A percentile compares a stretch with the other conserved stretches of the same genome.
Evolutionary conservation across 768 basidiomycete genomes (phyloP).

Genomic region (Pleurotus tuber-regium): DNA sequence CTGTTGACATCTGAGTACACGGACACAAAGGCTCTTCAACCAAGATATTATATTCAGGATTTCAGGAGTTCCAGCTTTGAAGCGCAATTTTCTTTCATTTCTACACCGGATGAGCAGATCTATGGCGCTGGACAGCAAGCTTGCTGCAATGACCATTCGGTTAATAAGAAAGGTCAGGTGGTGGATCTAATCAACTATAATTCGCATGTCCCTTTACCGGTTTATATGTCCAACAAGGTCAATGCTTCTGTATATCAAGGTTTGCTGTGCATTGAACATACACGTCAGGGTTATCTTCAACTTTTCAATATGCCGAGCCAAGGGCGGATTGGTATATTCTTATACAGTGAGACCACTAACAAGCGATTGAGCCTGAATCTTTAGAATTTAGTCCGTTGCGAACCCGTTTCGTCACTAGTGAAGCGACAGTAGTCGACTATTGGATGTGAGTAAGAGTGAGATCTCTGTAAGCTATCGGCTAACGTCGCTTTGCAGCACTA

Average conservation of each 20-base stretch:
- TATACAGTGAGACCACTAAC: not conserved
- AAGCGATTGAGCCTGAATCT: not conserved
- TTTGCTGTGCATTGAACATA: no score
- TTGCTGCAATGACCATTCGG: slow-evolving; percentile 33
- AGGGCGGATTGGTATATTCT: slow-evolving; percentile 27
- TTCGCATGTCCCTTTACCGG: slow-evolving; percentile 31
- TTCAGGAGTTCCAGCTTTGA: slow-evolving; percentile 28
- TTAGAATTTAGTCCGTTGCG: slow-evolving; percentile 30
- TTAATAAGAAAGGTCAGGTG: slow-evolving; percentile 38
- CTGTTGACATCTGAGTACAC: slow-evolving; percentile 28
- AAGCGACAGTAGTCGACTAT: slow-evolving; percentile 33
- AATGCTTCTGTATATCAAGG: no score
- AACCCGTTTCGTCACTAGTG: slow-evolving; percentile 29
- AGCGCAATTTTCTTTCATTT: slow-evolving; percentile 29
- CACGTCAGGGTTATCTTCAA: slow-evolving; percentile 33
- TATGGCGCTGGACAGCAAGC: slow-evolving; percentile 36
- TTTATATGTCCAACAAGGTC: slow-evolving; percentile 37
- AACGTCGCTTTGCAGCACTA: slow-evolving; percentile 21
- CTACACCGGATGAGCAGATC: slow-evolving; percentile 31
- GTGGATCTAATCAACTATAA: slow-evolving; percentile 35
- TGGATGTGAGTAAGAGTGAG: slow-evolving; percentile 23
- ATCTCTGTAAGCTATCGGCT: not conserved
- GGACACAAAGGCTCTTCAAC: slow-evolving; percentile 27
- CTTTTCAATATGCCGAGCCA: slow-evolving; percentile 36
- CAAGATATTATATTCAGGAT: slow-evolving; percentile 31